Conservation (phyloP, 2,329 filamentous ascomycete genomes). For the Mycosphaerelloides madeirae region DNA sequence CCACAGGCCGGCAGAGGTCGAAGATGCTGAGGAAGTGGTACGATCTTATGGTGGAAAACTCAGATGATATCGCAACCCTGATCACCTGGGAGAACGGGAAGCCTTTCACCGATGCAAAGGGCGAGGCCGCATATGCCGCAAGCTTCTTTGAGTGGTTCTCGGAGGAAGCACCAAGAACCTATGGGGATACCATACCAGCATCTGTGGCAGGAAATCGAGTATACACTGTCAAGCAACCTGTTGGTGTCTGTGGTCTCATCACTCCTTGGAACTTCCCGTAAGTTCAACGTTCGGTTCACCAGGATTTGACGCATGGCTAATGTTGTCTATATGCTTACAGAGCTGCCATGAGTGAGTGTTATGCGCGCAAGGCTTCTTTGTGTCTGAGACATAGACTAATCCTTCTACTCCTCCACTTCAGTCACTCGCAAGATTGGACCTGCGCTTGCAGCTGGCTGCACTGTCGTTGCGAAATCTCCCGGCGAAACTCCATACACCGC, state of each 20-base stretch:
- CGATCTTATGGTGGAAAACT: conserved; percentile 71
- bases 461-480: conserved; percentile 85
- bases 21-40: conserved; percentile 76
- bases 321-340: too few species aligned
- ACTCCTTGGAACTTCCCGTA: conserved; percentile 52
- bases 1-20: conserved; percentile 69
- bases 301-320: too few species aligned
- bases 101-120: conserved; percentile 68
- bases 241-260: conserved; percentile 77
- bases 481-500: conserved; percentile 89
- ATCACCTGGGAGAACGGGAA: conserved; percentile 92
- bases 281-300: not conserved
- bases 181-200: conserved; percentile 70
- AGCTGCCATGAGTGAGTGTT: conserved; percentile 35
- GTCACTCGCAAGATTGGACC: conserved; percentile 51
- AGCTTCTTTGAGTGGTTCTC: conserved; percentile 78
- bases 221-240: conserved; percentile 73
- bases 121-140: conserved; percentile 67
- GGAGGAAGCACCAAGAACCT: conserved; percentile 68
- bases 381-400: too few species aligned
- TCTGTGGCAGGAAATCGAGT: conserved; percentile 68
- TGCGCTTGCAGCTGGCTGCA: conserved; percentile 85
- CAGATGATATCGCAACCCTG: conserved; percentile 73
- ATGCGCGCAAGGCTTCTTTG: too few species aligned
- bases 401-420: too few species aligned